Evolutionary conservation across 805 yeast genomes (phyloP), one percentile per base, ranked within the genome.

Genomic region (Maudiozyma pseudohumilis): DNA sequence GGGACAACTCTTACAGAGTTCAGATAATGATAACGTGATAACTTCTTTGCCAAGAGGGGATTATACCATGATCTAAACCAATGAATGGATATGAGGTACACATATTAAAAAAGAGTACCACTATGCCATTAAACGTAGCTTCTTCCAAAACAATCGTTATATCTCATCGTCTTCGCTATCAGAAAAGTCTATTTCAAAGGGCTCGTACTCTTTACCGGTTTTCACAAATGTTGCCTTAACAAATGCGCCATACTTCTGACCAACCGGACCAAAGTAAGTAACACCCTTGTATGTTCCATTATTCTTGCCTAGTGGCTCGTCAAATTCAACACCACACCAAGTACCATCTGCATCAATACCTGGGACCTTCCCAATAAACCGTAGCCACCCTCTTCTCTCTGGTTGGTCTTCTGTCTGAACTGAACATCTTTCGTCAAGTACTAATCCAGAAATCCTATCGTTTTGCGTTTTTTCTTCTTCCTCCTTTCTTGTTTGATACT

Each of bases 271-370:
- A 52, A 89, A 88, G 45, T 82, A 70, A 25, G 66, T 50, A 1
- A 47, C 54, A 0, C 84, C 87, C 25, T 75, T 73, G 28, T 86
- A 63, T 16, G 74, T 60, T 0, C 97, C 97, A 52, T 85, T 75
- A 51, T 88, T 85, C 56, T 81, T 85, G 5, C 97, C 97, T 6
- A 72, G 70, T 0, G 96, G 89, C 47, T 82, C 86, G 48, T 83
- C 92, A 38, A 87, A 77, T 48, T 79, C 83, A 3, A 89, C 72
- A 0, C 96, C 97, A 22, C 83, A 70, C 96, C 96, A 89, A 1
- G 60, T 46, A 15, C 64, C 70, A 2, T 66, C 69, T 19, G 46
- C 44, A 11, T 55, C 54, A 34, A 87, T 71, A 28, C 70, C 75
- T 0, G 74, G 66, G 1, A 89, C 74, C 28, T 59, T 60, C 2